These are phyloP conservation scores for Glycine soja DNA, from an alignment of 306 rosid species.

Conservation along the genomic window DNA sequence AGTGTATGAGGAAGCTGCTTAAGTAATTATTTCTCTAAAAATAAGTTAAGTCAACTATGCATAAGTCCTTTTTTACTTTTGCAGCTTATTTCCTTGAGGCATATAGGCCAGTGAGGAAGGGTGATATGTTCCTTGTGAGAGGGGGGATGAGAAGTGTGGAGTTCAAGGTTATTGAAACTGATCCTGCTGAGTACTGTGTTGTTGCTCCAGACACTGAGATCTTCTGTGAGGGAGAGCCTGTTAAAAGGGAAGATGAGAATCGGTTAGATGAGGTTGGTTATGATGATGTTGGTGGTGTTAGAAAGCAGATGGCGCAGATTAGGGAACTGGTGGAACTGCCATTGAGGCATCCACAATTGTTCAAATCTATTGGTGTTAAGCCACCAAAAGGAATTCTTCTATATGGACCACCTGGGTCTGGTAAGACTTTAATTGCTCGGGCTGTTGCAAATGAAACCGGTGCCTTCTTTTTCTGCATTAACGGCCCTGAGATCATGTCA, in stretches of 20 bases:
- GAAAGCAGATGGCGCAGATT: conserved; percentile 98
- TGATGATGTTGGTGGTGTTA: conserved; percentile 96
- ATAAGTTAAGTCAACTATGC: background rate
- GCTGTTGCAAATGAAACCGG: conserved; percentile 99
- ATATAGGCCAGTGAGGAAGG: conserved; percentile 94
- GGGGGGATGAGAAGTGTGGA: conserved; percentile 99
- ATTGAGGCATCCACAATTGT: conserved; percentile 93
- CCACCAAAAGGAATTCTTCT: conserved; percentile 97
- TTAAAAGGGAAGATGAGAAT: conserved; percentile 93
- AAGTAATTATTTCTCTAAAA: background rate
- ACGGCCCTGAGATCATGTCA: conserved; percentile 97
- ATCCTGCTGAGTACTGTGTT: conserved; percentile 91
- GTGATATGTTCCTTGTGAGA: conserved; percentile 92
- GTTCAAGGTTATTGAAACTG: conserved; percentile 96
- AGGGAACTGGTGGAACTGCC: conserved; percentile 92
- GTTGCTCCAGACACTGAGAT: conserved; percentile 99
- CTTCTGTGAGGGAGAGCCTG: conserved; percentile 94
- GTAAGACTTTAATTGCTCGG: conserved; percentile 90
- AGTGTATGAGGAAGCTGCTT: background rate
- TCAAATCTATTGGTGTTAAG: conserved; percentile 94
- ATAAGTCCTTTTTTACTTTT: conserved; percentile 35
- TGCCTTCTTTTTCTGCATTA: conserved; percentile 97
- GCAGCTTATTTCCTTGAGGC: conserved; percentile 96
- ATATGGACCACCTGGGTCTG: conserved; percentile 95
- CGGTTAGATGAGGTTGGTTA: conserved; percentile 96